These are phyloP conservation scores for Penicillium brasilianum DNA, from an alignment of 2,329 filamentous ascomycete species.

Conservation along the genomic window DNA sequence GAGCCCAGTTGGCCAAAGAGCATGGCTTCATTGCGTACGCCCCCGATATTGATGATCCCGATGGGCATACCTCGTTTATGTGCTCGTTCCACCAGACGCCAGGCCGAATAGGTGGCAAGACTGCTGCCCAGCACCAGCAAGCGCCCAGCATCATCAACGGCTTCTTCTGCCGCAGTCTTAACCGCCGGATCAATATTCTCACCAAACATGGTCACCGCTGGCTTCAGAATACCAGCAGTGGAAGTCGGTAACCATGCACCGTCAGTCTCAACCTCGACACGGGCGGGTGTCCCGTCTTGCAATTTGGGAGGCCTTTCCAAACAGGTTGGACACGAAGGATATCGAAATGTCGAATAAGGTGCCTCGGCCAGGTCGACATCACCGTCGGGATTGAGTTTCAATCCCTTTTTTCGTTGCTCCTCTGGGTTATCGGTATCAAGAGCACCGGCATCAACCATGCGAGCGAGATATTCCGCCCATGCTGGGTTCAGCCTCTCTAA, in stretches of 20 bases:
- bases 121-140: conserved; percentile 86
- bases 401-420: conserved; percentile 68
- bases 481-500: conserved; percentile 80
- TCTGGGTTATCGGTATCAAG: conserved; percentile 77
- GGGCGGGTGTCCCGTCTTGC: conserved; percentile 59
- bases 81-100: conserved; percentile 83
- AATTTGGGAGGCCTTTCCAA: conserved; percentile 65
- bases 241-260: conserved; percentile 74
- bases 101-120: conserved; percentile 93
- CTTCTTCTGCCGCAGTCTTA: conserved; percentile 77
- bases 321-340: conserved; percentile 86
- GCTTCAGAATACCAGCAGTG: conserved; percentile 83
- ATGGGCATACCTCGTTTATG: conserved; percentile 83
- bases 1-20: conserved; percentile 44
- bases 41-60: conserved; percentile 78
- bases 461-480: conserved; percentile 77
- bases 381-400: conserved; percentile 90
- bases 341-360: conserved; percentile 86
- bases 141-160: conserved; percentile 75
- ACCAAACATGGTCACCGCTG: conserved; percentile 94
- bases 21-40: conserved; percentile 52
- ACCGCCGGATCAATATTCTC: conserved; percentile 76
- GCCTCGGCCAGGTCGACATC: conserved; percentile 89
- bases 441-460: conserved; percentile 74
- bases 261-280: conserved; percentile 74